phyloP scores from a whole-genome alignment of 257 asterid genomes.

The Vinca minor region DNA sequence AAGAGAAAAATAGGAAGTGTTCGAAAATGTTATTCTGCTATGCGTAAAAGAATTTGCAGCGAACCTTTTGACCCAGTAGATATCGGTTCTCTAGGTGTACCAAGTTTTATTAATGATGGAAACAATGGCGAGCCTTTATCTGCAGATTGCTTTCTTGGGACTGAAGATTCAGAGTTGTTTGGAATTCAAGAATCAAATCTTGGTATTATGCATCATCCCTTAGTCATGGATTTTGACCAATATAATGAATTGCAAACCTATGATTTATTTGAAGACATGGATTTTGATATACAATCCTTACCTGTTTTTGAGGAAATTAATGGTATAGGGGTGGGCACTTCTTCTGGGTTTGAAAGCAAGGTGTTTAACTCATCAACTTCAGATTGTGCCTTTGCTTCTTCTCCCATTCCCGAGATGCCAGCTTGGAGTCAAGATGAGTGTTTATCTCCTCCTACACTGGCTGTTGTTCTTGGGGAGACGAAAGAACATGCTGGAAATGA shows the following conservation, averaged over 20 bases:
- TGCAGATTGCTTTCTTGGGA: conserved; percentile 22
- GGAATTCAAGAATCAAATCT: conserved; percentile 33
- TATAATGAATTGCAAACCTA: conserved; percentile 23
- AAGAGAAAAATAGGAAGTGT: conserved; percentile 61
- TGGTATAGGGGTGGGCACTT: conserved; percentile 19
- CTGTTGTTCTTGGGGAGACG: conserved; percentile 28
- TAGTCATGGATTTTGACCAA: conserved; percentile 18
- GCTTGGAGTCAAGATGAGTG: conserved; percentile 28
- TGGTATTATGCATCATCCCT: conserved; percentile 13
- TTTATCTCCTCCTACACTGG: conserved; percentile 15
- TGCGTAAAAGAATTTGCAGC: conserved; percentile 56
- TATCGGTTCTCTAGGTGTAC: conserved; percentile 26
- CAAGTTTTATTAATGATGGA: conserved; percentile 20
- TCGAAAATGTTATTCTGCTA: conserved; percentile 44
- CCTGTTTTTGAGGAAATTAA: conserved; percentile 10
- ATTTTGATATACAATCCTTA: conserved; percentile 18
- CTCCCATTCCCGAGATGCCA: conserved; percentile 33
- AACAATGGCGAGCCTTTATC: conserved; percentile 24
- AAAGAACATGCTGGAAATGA: conserved; percentile 19
- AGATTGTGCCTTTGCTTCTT: conserved; percentile 23
- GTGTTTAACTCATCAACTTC: conserved; percentile 11
- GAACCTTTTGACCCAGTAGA: conserved; percentile 35
- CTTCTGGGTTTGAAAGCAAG: conserved; percentile 28
- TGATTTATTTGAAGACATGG: conserved; percentile 27
- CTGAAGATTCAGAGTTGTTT: conserved; percentile 25